Evolutionary conservation across 352 stramenopile species (phyloP).

Genomic region (Thraustochytrium sp.): DNA sequence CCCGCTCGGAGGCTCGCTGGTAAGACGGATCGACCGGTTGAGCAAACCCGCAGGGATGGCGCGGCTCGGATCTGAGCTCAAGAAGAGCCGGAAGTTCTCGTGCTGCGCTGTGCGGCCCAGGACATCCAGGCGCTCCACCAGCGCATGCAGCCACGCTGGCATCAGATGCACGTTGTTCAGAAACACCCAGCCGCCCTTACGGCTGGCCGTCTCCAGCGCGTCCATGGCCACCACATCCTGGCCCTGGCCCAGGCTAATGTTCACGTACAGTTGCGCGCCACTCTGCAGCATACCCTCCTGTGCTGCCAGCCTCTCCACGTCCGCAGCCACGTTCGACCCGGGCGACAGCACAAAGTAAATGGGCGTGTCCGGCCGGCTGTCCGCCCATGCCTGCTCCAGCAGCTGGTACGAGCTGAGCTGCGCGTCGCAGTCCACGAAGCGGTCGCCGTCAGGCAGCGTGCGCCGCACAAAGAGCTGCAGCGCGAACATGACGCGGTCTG

Average conservation of each 20-base stretch:
- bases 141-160: slow-evolving; percentile 85
- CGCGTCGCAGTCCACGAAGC: slow-evolving; percentile 92
- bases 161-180: slow-evolving; percentile 97
- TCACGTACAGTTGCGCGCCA: slow-evolving; percentile 88
- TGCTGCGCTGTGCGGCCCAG: slow-evolving; percentile 56
- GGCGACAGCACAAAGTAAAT: slow-evolving; percentile 90
- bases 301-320: slow-evolving; percentile 84
- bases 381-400: slow-evolving; percentile 88
- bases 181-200: slow-evolving; percentile 93
- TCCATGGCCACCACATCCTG: slow-evolving; percentile 88
- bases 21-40: slow-evolving; percentile 92
- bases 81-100: slow-evolving; percentile 68
- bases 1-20: slow-evolving; percentile 82
- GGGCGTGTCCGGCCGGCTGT: slow-evolving; percentile 83
- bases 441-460: slow-evolving; percentile 80
- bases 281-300: slow-evolving; percentile 91
- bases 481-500: slow-evolving; percentile 85
- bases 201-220: slow-evolving; percentile 84
- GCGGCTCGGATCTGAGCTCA: slow-evolving; percentile 83
- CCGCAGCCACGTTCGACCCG: slow-evolving; percentile 86
- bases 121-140: slow-evolving; percentile 94
- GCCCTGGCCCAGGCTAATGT: slow-evolving; percentile 94
- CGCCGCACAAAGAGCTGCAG: slow-evolving; percentile 88
- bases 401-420: slow-evolving; percentile 89
- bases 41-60: slow-evolving; percentile 83